Base-by-base conservation (phyloP, 768 basidiomycete genomes). In the Collybia nuda region DNA sequence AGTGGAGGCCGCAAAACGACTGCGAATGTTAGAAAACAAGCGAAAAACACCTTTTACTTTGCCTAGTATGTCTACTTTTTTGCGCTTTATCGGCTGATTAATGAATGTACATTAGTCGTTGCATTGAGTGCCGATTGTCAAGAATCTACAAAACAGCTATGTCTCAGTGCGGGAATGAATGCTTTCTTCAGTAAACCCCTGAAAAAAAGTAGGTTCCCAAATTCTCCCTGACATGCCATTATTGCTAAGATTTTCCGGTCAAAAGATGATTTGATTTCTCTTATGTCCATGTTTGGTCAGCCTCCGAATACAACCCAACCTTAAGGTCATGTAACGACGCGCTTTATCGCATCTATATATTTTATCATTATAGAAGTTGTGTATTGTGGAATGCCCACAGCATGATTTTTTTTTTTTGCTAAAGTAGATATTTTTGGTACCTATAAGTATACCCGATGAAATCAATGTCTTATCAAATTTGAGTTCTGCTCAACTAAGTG, bases 101-200 rank as follows among this genome's bases (percentile, higher is more conserved):
- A 15, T 19, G 19, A n/a, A n/a, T 9, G 40, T 17, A 15, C 22
- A 40, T 17, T 52, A 88, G 86, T 90, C 46, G 78, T 87, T 32
- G 87, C 86, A 2, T 66, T 90, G 44, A 86, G 85, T 59, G 87
- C 86, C 2, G 87, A 90, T 63, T 86, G 84, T 56, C 86, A 89
- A 65, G 85, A 86, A 44, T 86, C 85, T 3, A 87, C 87, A 1
- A 87, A 87, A 58, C 79, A 82, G 60, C 73, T 88, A 8, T 90
- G 87, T 57, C 65, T 88, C n/a, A 87, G 84, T 55, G 84, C 85
- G 2, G 88, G 88, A 8, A 90, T 90, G 88, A 86, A 88, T 58
- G 72, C 75, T 3, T 90, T 88, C 63, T 78, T 88, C 56, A 86
- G 81, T 60, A 90, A 90, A 66, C 88, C 88, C 11, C 67, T 88